Conservation (phyloP, 106 monocot genomes). For the Posidonia australis region DNA sequence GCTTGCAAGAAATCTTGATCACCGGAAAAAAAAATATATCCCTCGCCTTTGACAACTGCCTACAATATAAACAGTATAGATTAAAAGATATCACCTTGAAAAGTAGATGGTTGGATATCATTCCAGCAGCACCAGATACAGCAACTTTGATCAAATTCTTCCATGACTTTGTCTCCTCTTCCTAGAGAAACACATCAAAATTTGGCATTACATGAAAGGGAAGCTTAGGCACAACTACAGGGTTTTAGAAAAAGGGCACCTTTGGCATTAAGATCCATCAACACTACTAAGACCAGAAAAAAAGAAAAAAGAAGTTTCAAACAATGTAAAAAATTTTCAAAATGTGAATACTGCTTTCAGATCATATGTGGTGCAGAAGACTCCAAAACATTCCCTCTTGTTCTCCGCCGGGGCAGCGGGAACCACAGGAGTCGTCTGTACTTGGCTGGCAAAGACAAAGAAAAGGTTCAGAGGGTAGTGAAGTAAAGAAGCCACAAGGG, state of each 20-base stretch:
- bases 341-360: slow-evolving; percentile 43
- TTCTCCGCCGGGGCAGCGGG: slow-evolving; percentile 12
- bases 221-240: neutral
- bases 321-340: slow-evolving; percentile 1
- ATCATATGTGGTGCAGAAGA: slow-evolving; percentile 83
- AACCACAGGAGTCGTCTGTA: slow-evolving; percentile 21
- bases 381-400: slow-evolving; percentile 59
- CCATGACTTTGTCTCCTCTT: slow-evolving; percentile 94
- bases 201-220: neutral
- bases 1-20: no score
- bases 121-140: slow-evolving; percentile 94
- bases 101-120: slow-evolving; percentile 99
- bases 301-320: neutral
- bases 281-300: no score
- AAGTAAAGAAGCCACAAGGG: neutral
- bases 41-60: neutral
- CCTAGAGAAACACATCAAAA: slow-evolving; percentile 23
- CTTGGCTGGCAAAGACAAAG: slow-evolving; percentile 27
- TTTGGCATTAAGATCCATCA: neutral
- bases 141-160: slow-evolving; percentile 77
- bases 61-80: no score
- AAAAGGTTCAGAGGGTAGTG: neutral
- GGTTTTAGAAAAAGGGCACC: no score
- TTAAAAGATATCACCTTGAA: slow-evolving; percentile 35
- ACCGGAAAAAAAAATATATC: no score